Base-by-base conservation (phyloP, 2,329 filamentous ascomycete species). In the Xylariaceae sp. region DNA sequence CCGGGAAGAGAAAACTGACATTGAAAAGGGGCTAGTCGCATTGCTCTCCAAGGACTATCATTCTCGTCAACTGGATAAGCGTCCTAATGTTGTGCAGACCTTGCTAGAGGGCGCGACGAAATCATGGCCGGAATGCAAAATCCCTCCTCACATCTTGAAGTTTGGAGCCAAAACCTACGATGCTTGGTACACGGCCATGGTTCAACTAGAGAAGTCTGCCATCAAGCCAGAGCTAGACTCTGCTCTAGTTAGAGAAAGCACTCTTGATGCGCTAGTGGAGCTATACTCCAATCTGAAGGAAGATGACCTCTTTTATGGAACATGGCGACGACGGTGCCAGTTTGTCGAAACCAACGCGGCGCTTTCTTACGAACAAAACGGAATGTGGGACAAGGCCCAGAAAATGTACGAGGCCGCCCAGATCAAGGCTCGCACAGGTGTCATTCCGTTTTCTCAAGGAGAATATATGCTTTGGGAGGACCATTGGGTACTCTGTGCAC, bases 381-480 rank as follows among this genome's bases (percentile, higher is more conserved):
- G 94, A 47, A 95, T 97, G 83, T 99, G 94, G 95, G 94, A 99
- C 66, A 97, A 97, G 73, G 91, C 95, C 1, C 95, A 99, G 73
- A 88, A 89, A 67, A 87, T 96, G 75, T 99, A 97, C 70, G 94
- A 99, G 71, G 87, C 87, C 53, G 94, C 95, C 0, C 95, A 99
- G 71, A 90, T 99, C 70, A 99, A 97, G 71, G 94, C 95, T 44
- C 84, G 95, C 46, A 97, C 92, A 0, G 94, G 91, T 50, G 89
- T 92, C n/a, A 84, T 97, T 58, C 92, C 94, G 0, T 97, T 96
- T 71, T 96, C 92, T 1, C 89, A 95, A 65, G 91, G 87, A 34
- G 94, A 99, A 72, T 99, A 99, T 72, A 96, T 95, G 83, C 81
- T 99, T 1, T 99, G 94, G 94, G 94, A 99, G 72, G 94, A 99